phyloP scores from a whole-genome alignment of 2,329 filamentous ascomycete genomes.

The Colletotrichum sp. region DNA sequence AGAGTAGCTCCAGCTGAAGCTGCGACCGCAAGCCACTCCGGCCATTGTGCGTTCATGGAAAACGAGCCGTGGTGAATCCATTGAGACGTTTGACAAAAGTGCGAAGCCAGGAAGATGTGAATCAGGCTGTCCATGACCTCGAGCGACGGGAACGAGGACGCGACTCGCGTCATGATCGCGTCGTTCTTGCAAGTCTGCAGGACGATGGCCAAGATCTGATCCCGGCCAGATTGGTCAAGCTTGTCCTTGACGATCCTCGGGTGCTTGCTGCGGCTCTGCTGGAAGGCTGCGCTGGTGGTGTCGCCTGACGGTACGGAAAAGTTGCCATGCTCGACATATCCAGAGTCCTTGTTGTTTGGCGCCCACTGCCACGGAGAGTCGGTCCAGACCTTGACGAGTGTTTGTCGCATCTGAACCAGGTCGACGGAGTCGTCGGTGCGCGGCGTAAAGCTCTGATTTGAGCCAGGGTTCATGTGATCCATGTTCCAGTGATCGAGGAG shows the following conservation, averaged over 20 bases:
- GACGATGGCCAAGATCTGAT: slow-evolving; percentile 69
- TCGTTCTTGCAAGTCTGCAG: slow-evolving; percentile 61
- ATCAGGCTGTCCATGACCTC: slow-evolving; percentile 65
- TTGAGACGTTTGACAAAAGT: slow-evolving; percentile 60
- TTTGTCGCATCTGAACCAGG: slow-evolving; percentile 51
- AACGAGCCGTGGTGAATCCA: slow-evolving; percentile 69
- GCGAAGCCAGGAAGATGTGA: slow-evolving; percentile 63
- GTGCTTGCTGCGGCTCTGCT: slow-evolving; percentile 40
- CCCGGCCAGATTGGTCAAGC: slow-evolving; percentile 54
- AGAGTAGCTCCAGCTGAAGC: slow-evolving; percentile 65
- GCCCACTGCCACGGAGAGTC: slow-evolving; percentile 58
- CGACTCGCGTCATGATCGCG: slow-evolving; percentile 55
- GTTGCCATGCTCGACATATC: slow-evolving; percentile 49
- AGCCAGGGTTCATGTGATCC: slow-evolving; percentile 36
- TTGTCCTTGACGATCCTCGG: slow-evolving; percentile 48
- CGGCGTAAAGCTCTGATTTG: slow-evolving; percentile 30
- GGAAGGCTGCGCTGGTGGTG: slow-evolving; percentile 40
- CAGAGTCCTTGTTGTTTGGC: slow-evolving; percentile 48
- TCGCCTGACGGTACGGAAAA: slow-evolving; percentile 48
- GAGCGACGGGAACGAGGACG: slow-evolving; percentile 66
- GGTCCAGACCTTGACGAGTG: slow-evolving; percentile 53
- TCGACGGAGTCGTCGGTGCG: slow-evolving; percentile 44
- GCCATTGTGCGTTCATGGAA: slow-evolving; percentile 56
- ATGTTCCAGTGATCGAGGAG: slow-evolving; percentile 55
- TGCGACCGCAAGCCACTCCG: slow-evolving; percentile 65